Base-by-base conservation (phyloP, 139 green algal species). In the Volvox reticuliferus region DNA sequence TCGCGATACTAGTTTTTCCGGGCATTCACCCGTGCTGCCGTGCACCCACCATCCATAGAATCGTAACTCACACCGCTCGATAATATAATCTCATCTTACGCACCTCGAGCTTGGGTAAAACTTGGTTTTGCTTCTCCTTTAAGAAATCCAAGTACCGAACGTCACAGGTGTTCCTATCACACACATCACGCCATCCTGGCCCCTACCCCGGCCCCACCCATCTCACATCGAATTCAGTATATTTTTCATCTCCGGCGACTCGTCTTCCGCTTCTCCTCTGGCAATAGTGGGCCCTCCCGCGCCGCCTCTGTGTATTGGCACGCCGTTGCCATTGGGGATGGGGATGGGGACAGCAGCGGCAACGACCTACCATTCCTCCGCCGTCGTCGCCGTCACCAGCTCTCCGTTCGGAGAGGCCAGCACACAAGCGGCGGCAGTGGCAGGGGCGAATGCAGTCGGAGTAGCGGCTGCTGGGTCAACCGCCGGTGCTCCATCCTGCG, bases 221-320 rank as follows among this genome's bases (percentile, higher is more conserved):
- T n/a, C n/a, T 33, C n/a, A 0, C 21, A 5, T 32, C 35, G 12
- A 14, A 22, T 36, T 18, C 83, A 89, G 83, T 65, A 12, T 89
- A 20, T 89, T 89, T 35, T 12, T 81, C 30, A 80, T 89, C 26
- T 89, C 83, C 2, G 14, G 67, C 26, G 83, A 89, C 68, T 13
- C 36, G 12, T n/a, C 36, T 14, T 89, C 63, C 36, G 83, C 83
- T 3, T 67, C 83, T 28, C 67, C 83, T 3, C 35, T 89, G 83
- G 83, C 83, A 17, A 33, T 89, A 28, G 24, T 55, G 9, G 83
- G 83, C 3, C 83, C 85, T 0, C 33, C 85, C 69, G 85, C 85
- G 17, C 85, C 85, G n/a, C 85, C 85, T 37, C 85, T 89, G 28
- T 35, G 26, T 33, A 71, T 89, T 21, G 85, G 85, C 37, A 61